phyloP scores from a whole-genome alignment of 2,329 filamentous ascomycete species.

The Fusarium sp. region DNA sequence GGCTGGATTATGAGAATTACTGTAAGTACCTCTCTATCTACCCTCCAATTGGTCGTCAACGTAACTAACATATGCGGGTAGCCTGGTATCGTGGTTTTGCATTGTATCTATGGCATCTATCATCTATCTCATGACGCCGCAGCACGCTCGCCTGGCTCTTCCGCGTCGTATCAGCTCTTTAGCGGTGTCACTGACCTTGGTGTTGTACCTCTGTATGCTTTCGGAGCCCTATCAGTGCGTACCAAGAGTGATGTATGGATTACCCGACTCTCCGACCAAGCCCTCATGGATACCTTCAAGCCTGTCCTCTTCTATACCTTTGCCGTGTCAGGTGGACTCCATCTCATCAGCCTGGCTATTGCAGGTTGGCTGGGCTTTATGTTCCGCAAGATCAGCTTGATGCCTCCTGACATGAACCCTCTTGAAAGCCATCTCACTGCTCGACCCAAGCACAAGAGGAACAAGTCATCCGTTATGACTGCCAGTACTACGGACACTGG shows the following conservation, averaged over 20 bases:
- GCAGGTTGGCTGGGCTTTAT: conserved; percentile 80
- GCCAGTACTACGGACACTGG: conserved; percentile 60
- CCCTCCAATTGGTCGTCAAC: background rate
- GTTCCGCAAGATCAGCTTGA: conserved; percentile 82
- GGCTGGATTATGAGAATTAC: conserved; percentile 82
- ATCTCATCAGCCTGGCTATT: conserved; percentile 75
- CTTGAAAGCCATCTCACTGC: conserved; percentile 87
- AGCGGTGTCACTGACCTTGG: conserved; percentile 76
- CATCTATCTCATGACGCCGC: conserved; percentile 79
- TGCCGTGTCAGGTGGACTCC: conserved; percentile 72
- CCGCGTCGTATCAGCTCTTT: conserved; percentile 91
- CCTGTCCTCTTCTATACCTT: conserved; percentile 76
- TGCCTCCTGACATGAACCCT: conserved; percentile 96
- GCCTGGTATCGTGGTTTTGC: conserved; percentile 79
- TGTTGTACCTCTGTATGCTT: conserved; percentile 67
- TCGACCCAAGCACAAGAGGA: conserved; percentile 77
- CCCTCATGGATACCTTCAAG: conserved; percentile 69
- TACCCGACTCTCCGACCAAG: conserved; percentile 71
- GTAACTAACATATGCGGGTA: conserved; percentile 53
- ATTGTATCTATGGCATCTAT: conserved; percentile 82
- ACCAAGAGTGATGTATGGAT: conserved; percentile 68
- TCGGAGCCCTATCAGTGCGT: conserved; percentile 61
- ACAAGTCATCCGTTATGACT: conserved; percentile 68
- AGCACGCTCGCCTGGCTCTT: conserved; percentile 79
- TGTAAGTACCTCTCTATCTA: conserved; percentile 61